These are phyloP conservation scores for Plasmodium adleri DNA, from an alignment of 169 alveolate genomes.

Conservation along the genomic window DNA sequence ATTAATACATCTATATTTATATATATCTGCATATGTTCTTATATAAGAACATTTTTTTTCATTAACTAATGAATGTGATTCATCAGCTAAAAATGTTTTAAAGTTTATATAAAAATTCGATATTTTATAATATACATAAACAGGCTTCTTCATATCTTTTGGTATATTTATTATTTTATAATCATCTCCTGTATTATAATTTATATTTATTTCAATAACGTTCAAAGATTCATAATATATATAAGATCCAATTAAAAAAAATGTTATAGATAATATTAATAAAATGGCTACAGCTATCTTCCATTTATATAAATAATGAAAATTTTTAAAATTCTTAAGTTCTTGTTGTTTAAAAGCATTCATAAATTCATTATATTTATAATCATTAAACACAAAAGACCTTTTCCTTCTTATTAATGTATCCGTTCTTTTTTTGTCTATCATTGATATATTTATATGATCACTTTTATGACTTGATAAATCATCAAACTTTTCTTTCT, in stretches of 20 bases:
- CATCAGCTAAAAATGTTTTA: conserved; percentile 42
- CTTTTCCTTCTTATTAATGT: conserved; percentile 13
- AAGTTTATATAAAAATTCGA: conserved; percentile 36
- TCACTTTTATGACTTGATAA: background rate
- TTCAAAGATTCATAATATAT: conserved; percentile 48
- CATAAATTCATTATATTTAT: conserved; percentile 26
- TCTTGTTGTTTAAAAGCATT: conserved; percentile 63
- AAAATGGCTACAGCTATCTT: conserved; percentile 13
- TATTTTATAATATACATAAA: conserved; percentile 53
- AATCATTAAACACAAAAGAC: conserved; percentile 11
- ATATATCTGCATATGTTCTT: conserved; percentile 42
- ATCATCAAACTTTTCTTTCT: background rate
- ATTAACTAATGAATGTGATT: conserved; percentile 34
- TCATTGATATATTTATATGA: conserved; percentile 9
- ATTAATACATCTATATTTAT: conserved; percentile 46
- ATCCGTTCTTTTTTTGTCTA: conserved; percentile 23
- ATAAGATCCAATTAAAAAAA: conserved; percentile 32
- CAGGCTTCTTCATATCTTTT: conserved; percentile 49
- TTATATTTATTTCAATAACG: conserved; percentile 25
- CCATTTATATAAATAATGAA: conserved; percentile 60
- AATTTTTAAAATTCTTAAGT: conserved; percentile 23
- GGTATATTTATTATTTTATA: conserved; percentile 11
- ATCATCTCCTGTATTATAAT: conserved; percentile 18
- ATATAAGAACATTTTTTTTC: conserved; percentile 28
- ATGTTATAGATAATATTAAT: conserved; percentile 11